These are phyloP conservation scores for Macrolepiota fuliginosa DNA, from an alignment of 768 basidiomycete species.

Conservation along the genomic window DNA sequence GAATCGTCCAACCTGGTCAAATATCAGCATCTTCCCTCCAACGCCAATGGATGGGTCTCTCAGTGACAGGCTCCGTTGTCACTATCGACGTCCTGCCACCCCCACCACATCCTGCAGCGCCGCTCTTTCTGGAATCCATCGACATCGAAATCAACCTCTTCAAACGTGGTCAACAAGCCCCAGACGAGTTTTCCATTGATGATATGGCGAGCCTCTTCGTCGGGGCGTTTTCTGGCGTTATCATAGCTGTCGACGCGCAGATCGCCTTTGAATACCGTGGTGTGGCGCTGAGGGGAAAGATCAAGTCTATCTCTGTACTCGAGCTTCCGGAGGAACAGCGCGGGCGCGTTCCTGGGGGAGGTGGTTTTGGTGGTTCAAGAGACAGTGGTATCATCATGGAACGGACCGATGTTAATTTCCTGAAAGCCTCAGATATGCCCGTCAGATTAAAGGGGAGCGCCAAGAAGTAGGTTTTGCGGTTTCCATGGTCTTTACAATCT, in stretches of 20 bases:
- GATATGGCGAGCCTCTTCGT: constrained; percentile 78
- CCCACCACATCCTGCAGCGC: constrained; percentile 45
- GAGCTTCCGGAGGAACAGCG: constrained; percentile 66
- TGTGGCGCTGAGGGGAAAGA: constrained; percentile 69
- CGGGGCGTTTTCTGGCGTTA: constrained; percentile 67
- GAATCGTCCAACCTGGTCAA: constrained; percentile 60
- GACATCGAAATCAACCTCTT: constrained; percentile 78
- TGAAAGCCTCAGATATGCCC: constrained; percentile 76
- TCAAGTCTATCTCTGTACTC: constrained; percentile 57
- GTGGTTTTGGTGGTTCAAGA: constrained; percentile 20
- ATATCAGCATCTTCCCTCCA: constrained; percentile 79
- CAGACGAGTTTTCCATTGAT: constrained; percentile 81
- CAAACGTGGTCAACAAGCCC: constrained; percentile 48
- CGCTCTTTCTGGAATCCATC: constrained; percentile 70
- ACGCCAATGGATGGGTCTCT: constrained; percentile 89
- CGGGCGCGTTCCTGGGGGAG: constrained; percentile 30
- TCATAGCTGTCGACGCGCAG: constrained; percentile 67
- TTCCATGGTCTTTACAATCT: background rate
- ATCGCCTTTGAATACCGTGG: constrained; percentile 89
- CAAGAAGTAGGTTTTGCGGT: constrained; percentile 60
- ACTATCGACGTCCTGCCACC: constrained; percentile 63
- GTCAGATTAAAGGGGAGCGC: constrained; percentile 93
- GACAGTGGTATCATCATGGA: constrained; percentile 80
- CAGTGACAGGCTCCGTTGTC: constrained; percentile 72
- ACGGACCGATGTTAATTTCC: constrained; percentile 86